Base-by-base conservation (phyloP, 2,329 filamentous ascomycete genomes). In the Colletotrichum lentis region DNA sequence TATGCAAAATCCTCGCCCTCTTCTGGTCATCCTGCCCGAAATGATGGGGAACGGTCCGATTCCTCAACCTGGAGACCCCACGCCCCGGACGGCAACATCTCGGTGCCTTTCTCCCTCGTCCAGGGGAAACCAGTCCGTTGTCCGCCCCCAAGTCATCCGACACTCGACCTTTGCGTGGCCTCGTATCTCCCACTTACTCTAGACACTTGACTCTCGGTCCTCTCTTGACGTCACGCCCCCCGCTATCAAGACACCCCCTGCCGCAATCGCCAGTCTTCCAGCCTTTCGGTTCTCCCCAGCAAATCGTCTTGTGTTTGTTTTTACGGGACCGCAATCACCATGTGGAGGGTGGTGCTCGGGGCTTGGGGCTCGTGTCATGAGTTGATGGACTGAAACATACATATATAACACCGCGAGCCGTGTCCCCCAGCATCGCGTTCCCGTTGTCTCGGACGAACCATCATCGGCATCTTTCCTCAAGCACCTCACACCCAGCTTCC, bases 401-500 rank as follows among this genome's bases (percentile, higher is more conserved):
- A 65, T 69, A 68, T 68, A 60, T 69, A 35, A 35, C 31, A 52
- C 62, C 46, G 39, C 41, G 44, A 62, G 49, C 50, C 62, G 52
- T 59, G 47, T 50, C 55, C 62, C 18, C 55, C 20, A 31, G n/a
- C 46, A 24, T 3, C 3, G 5, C 0, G 10, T 3, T 11, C 18
- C 18, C 8, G 4, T 2, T 53, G 43, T 69, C 66, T 69, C 66
- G 56, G 66, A 69, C 37, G 66, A 66, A 69, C 66, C 43, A 66
- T 59, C 65, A 59, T 37, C 47, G 56, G 50, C 22, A 41, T n/a
- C 37, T 39, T 37, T 24, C 18, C 18, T n/a, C 20, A n/a, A 52
- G 31, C 52, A 49, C 27, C 6, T 20, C 41, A 27, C 35, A 54
- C 39, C 60, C 24, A 24, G 3, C 43, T 37, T 46, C 12, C 86